phyloP scores from a whole-genome alignment of 306 rosid genomes.

The Castanea mollissima region DNA sequence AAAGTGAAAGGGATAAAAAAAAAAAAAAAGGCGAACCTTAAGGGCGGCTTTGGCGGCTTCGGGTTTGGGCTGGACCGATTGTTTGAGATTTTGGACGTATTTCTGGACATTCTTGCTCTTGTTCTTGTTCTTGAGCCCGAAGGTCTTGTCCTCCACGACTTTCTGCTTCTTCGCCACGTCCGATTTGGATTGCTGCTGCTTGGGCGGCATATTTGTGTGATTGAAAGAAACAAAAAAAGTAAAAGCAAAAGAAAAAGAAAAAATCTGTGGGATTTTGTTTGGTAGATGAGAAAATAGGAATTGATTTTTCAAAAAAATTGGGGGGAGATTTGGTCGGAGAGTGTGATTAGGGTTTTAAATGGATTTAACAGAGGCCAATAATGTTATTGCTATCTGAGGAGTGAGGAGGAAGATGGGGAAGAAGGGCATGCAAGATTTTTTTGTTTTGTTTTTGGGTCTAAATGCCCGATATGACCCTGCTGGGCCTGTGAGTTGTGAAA shows the following conservation, averaged over 20 bases:
- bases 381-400: neutral
- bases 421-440: neutral
- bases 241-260: neutral
- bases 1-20: neutral
- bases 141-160: slow-evolving; percentile 92
- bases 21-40: slow-evolving; percentile 42
- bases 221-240: slow-evolving; percentile 13
- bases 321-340: neutral
- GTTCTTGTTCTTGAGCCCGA: slow-evolving; percentile 92
- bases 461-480: neutral
- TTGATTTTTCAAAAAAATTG: neutral
- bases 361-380: slow-evolving; percentile 4
- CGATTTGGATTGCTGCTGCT: slow-evolving; percentile 68
- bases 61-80: slow-evolving; percentile 62
- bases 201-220: slow-evolving; percentile 72
- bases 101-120: slow-evolving; percentile 89
- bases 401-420: neutral
- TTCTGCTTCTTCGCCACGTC: slow-evolving; percentile 97
- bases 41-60: slow-evolving; percentile 61
- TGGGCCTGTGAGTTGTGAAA: neutral
- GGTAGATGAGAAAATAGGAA: neutral
- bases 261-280: neutral
- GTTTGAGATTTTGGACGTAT: slow-evolving; percentile 76
- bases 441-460: neutral
- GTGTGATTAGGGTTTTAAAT: slow-evolving; percentile 26